These are phyloP conservation scores for Cordyceps pruinosa DNA, from an alignment of 2,329 filamentous ascomycete species.

Conservation along the genomic window DNA sequence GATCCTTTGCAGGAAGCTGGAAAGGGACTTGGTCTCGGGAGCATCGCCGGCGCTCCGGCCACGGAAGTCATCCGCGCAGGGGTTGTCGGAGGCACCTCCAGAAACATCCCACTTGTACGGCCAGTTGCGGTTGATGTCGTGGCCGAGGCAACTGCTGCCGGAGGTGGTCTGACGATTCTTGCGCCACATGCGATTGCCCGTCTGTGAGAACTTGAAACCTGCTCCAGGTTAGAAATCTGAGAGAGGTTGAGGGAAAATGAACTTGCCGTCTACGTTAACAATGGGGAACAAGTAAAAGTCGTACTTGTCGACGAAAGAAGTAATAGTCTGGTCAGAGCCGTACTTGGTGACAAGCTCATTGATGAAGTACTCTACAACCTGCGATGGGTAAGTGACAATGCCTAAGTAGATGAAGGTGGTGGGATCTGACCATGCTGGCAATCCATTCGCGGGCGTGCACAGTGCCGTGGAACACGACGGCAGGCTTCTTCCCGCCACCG, in stretches of 20 bases:
- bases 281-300: slow-evolving; percentile 61
- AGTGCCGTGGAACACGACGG: slow-evolving; percentile 49
- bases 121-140: slow-evolving; percentile 57
- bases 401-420: background rate
- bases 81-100: slow-evolving; percentile 44
- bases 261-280: slow-evolving; percentile 52
- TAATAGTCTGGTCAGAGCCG: slow-evolving; percentile 29
- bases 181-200: slow-evolving; percentile 51
- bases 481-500: slow-evolving; percentile 38
- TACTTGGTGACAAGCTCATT: slow-evolving; percentile 43
- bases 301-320: slow-evolving; percentile 48
- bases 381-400: background rate
- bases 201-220: slow-evolving; percentile 55
- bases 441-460: slow-evolving; percentile 58
- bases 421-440: slow-evolving; percentile 37
- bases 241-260: too few species aligned
- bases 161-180: slow-evolving; percentile 46
- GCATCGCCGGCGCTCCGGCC: slow-evolving; percentile 38
- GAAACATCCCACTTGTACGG: slow-evolving; percentile 44
- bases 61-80: slow-evolving; percentile 44
- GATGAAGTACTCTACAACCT: slow-evolving; percentile 45
- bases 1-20: slow-evolving; percentile 26
- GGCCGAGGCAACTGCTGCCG: slow-evolving; percentile 39
- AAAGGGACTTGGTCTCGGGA: slow-evolving; percentile 45
- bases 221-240: background rate